phyloP scores from a whole-genome alignment of 164 flowering plant genomes.

The Umbilicus rupestris region DNA sequence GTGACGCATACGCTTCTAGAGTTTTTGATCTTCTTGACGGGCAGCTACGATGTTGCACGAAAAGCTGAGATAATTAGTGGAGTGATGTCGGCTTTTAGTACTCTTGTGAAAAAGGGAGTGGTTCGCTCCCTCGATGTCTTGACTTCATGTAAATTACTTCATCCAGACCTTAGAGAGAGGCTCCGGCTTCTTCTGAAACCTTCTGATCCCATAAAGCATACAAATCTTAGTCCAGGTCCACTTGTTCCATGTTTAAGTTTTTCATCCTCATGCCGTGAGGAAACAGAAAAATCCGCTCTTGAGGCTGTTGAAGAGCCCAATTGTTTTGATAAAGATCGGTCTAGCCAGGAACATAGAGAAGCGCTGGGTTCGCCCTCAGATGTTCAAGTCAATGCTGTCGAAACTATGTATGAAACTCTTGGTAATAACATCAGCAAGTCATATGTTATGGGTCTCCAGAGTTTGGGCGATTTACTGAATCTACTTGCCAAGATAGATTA shows the following conservation, averaged over 20 bases:
- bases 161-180: conserved; percentile 48
- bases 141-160: conserved; percentile 35
- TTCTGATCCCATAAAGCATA: conserved; percentile 10
- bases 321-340: background rate
- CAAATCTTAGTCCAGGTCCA: conserved; percentile 8
- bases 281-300: conserved; percentile 5
- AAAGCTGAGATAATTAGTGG: conserved; percentile 38
- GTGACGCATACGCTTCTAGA: conserved; percentile 66
- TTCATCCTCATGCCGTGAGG: conserved; percentile 9
- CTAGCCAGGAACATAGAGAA: background rate
- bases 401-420: background rate
- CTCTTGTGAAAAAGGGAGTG: conserved; percentile 55
- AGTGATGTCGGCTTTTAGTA: conserved; percentile 47
- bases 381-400: background rate
- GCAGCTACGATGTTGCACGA: conserved; percentile 53
- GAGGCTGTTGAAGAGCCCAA: background rate
- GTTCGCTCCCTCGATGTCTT: conserved; percentile 49
- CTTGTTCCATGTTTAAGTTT: conserved; percentile 13
- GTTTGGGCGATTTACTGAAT: background rate
- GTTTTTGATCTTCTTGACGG: conserved; percentile 55
- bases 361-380: background rate
- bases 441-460: background rate
- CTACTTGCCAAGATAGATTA: background rate
- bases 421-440: background rate
- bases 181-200: conserved; percentile 24